phyloP scores from a whole-genome alignment of 441 rosid species.

The Pelargonium citronellum region DNA sequence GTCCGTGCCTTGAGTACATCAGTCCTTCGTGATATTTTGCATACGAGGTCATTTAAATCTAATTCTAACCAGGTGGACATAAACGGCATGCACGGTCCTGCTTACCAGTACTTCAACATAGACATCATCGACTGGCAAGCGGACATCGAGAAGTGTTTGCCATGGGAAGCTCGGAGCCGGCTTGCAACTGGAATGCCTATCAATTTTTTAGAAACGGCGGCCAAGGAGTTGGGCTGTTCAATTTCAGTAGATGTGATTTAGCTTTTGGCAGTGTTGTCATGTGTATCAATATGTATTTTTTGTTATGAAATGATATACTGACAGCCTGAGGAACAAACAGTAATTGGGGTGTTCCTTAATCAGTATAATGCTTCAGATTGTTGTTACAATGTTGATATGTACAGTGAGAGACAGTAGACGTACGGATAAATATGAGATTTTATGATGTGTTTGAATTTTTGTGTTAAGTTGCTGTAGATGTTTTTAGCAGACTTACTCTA shows the following conservation, averaged over 20 bases:
- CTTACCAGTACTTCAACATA: slow-evolving; percentile 44
- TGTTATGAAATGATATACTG: slow-evolving; percentile 14
- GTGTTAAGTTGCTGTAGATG: no score
- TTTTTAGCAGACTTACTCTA: no score
- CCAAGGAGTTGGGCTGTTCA: slow-evolving; percentile 79
- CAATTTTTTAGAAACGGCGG: slow-evolving; percentile 62
- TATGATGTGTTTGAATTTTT: slow-evolving; percentile 19
- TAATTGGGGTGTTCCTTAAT: slow-evolving; percentile 13
- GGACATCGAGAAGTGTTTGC: slow-evolving; percentile 68
- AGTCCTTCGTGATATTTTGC: slow-evolving; percentile 70
- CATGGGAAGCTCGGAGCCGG: slow-evolving; percentile 94
- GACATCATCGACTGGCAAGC: slow-evolving; percentile 70
- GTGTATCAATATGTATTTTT: slow-evolving; percentile 20
- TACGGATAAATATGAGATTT: slow-evolving; percentile 12
- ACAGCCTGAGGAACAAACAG: slow-evolving; percentile 19
- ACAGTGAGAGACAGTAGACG: slow-evolving; percentile 18
- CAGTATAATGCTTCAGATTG: slow-evolving; percentile 10
- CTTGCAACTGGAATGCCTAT: slow-evolving; percentile 59
- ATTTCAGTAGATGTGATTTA: slow-evolving; percentile 39
- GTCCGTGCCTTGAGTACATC: slow-evolving; percentile 90
- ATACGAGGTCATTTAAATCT: slow-evolving; percentile 40
- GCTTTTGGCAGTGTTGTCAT: slow-evolving; percentile 19
- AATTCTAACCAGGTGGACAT: slow-evolving; percentile 38
- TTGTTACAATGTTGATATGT: slow-evolving; percentile 12
- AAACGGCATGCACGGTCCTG: slow-evolving; percentile 50